Percentiles rank a stretch among this genome's conserved stretches.
Evolutionary conservation across 192 early-diverging fungal genomes (phyloP).

Genomic region (Podila clonocystis): DNA sequence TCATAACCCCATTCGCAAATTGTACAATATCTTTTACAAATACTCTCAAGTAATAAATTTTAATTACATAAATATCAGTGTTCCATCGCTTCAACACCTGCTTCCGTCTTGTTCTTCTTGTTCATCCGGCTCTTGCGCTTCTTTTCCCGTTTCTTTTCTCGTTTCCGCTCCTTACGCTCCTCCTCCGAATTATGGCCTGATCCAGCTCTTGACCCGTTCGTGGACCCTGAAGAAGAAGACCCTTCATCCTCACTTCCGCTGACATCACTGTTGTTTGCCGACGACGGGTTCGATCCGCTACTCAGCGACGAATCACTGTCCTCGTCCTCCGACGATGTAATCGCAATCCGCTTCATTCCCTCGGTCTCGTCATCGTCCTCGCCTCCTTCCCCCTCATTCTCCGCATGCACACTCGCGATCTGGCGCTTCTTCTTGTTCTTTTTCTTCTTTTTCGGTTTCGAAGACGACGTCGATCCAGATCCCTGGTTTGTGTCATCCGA

Average conservation of each 20-base stretch:
- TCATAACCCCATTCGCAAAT: background rate
- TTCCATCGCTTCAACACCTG: background rate
- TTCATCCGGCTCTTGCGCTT: slow-evolving; percentile 40
- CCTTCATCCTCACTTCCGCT: background rate
- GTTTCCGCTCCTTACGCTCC: slow-evolving; percentile 11
- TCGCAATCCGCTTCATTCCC: background rate
- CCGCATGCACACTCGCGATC: slow-evolving; percentile 8
- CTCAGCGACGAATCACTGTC: background rate
- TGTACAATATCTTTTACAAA: background rate
- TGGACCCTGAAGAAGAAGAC: background rate
- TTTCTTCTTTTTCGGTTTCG: slow-evolving; percentile 34
- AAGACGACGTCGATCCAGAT: background rate
- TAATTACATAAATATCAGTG: background rate
- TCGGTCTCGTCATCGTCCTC: slow-evolving; percentile 3
- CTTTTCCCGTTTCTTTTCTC: slow-evolving; percentile 35
- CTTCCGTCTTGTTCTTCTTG: slow-evolving; percentile 30
- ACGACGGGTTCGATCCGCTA: background rate
- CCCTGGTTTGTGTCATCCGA: background rate
- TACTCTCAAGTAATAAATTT: background rate
- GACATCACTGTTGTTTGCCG: slow-evolving; percentile 1
- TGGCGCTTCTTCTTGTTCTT: slow-evolving; percentile 40
- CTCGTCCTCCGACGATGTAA: background rate
- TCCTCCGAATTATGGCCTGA: slow-evolving; percentile 1
- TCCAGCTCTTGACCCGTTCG: background rate
- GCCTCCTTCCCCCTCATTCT: slow-evolving; percentile 6